Percentiles rank a stretch among this genome's conserved stretches.
Conservation (phyloP, 768 basidiomycete genomes). For the Amanita thiersii region DNA sequence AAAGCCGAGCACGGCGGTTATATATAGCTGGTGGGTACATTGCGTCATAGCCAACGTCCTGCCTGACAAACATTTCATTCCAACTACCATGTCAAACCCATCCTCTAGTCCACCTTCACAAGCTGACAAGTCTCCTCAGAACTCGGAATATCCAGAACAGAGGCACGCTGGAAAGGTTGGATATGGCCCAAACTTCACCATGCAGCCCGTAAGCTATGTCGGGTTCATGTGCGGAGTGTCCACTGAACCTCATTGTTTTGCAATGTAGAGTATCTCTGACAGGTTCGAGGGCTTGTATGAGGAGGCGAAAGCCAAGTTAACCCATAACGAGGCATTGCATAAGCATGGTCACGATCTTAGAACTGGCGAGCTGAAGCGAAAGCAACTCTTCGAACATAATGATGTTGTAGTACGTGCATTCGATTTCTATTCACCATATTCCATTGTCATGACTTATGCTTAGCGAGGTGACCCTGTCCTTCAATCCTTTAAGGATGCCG, state of each 20-base stretch:
- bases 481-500: too few relatives aligned
- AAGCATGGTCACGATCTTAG: conserved; percentile 22
- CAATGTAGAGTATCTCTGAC: conserved; percentile 20
- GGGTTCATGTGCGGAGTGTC: not conserved
- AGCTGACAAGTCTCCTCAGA: conserved; percentile 3
- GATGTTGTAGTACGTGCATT: too few relatives aligned
- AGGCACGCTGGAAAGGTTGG: conserved; percentile 36
- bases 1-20: too few relatives aligned
- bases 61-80: too few relatives aligned
- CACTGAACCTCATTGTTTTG: not conserved
- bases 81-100: too few relatives aligned
- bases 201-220: conserved; percentile 21
- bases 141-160: conserved; percentile 33
- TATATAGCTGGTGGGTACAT: too few relatives aligned
- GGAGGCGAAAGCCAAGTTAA: conserved; percentile 25
- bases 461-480: too few relatives aligned
- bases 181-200: conserved; percentile 31
- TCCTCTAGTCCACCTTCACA: conserved; percentile 1
- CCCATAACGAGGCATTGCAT: conserved; percentile 17
- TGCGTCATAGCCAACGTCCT: too few relatives aligned
- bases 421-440: too few relatives aligned
- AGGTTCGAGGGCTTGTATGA: conserved; percentile 25
- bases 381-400: too few relatives aligned
- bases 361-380: conserved; percentile 24
- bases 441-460: too few relatives aligned